Evolutionary conservation across 1,284 basidiomycete species (phyloP), one percentile per base, ranked within the genome.

Genomic region (Ceratobasidium sp.): DNA sequence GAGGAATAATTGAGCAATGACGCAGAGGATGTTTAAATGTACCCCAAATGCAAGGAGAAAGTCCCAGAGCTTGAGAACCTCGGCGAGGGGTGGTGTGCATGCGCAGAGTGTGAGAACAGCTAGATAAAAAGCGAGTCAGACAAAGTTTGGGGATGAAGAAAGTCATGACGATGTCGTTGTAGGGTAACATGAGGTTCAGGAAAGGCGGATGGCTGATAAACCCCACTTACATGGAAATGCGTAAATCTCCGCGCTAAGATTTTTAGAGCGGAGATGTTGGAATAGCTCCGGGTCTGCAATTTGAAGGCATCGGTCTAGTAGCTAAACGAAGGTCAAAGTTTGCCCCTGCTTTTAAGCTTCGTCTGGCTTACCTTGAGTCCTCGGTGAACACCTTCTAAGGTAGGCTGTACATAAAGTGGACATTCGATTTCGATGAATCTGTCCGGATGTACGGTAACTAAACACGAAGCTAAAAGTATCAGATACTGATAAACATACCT

Each of bases 201-300:
- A 64, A 38, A 17, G 6, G 13, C 42, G 1, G 64, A 77, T 9
- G 69, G 70, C 33, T 52, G 74, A 42, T 28, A 62, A 28, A 23
- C 33, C 65, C 28, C 48, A 88, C 94, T 78, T 82, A 96, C 96
- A 98, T 64, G 97, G 95, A 82, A 99, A 99, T 0, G 97, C 97
- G 84, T 99, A 99, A 48, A 99, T 91, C 83, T 99, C 96, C 5
- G 97, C 97, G n/a, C 93, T 94, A n/a, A 99, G 90, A 80, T 97
- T 97, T 84, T 97, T 97, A 52, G 92, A 93, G 46, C 93, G 90
- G 54, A 99, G 87, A 84, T 96, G 89, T 13, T 88, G 87, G 83
- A 90, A 97, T 20, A 99, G 88, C 59, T 96, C 93, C 0, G 92
- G 90, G 83, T 99, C 97, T 13, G 98, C 93, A 62, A 96, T 93